A percentile compares a stretch with the other conserved stretches of the same genome.
These are phyloP conservation scores for Ceratocystis lukuohia DNA, from an alignment of 2,329 filamentous ascomycete species.

Conservation along the genomic window DNA sequence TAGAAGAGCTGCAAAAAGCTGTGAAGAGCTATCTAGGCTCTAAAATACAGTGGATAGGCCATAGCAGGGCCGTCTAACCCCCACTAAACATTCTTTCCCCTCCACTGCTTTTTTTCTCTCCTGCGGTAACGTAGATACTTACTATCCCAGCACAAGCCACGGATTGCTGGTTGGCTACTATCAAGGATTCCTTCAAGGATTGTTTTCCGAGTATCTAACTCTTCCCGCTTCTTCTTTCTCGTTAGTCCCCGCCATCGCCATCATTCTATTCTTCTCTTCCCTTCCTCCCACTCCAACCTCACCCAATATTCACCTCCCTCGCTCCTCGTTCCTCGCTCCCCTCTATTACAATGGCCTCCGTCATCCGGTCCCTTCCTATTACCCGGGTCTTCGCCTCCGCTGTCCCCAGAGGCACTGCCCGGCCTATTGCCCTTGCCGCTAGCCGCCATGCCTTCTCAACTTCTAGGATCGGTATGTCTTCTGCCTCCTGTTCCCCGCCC, in stretches of 20 bases:
- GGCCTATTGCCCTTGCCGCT: constrained; percentile 31
- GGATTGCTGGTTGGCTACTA: neutral
- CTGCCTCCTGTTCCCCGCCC: neutral
- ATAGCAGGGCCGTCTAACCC: too few relatives aligned
- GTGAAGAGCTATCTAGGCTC: too few relatives aligned
- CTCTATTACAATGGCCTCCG: constrained; percentile 41
- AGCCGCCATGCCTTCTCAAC: constrained; percentile 32
- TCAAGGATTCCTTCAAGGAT: neutral
- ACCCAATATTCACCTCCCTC: neutral
- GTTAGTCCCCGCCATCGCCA: neutral
- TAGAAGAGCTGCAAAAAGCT: too few relatives aligned
- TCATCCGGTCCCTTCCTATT: constrained; percentile 42
- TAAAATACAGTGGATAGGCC: too few relatives aligned
- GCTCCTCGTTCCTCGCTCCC: constrained; percentile 6
- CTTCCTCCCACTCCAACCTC: neutral
- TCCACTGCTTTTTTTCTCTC: neutral
- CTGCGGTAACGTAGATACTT: neutral
- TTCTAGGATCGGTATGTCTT: constrained; percentile 27
- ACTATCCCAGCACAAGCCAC: neutral
- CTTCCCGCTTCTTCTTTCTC: constrained; percentile 9
- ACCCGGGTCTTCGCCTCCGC: constrained; percentile 31
- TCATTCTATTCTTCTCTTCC: constrained; percentile 8
- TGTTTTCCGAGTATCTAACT: constrained; percentile 15
- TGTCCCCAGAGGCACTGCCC: constrained; percentile 29
- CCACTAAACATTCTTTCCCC: too few relatives aligned